phyloP scores from a whole-genome alignment of 768 basidiomycete genomes.

The Kwoniella mangroviensis region DNA sequence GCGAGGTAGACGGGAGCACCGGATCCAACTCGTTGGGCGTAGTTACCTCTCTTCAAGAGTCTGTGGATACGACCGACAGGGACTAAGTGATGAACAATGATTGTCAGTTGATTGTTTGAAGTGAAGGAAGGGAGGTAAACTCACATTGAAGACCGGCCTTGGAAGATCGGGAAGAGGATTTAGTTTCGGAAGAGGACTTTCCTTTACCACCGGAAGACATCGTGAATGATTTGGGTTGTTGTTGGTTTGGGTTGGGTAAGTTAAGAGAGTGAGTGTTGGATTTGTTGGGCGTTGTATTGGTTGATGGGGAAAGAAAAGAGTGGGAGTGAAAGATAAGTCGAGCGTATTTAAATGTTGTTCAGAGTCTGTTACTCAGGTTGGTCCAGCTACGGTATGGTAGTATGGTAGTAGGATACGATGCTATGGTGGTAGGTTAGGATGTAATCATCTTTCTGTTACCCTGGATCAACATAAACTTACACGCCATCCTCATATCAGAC shows the following conservation, averaged over 20 bases:
- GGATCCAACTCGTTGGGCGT: conserved; percentile 79
- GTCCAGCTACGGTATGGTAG: too few species aligned
- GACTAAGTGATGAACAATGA: conserved; percentile 63
- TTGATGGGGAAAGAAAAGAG: conserved; percentile 31
- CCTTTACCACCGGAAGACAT: conserved; percentile 60
- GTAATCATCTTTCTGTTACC: not conserved
- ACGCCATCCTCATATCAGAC: not conserved
- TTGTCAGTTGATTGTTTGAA: conserved; percentile 8
- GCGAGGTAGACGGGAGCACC: conserved; percentile 91
- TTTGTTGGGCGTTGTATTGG: conserved; percentile 23
- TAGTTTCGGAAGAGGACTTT: conserved; percentile 61
- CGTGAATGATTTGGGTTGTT: conserved; percentile 38
- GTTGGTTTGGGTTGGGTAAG: conserved; percentile 33
- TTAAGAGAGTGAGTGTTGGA: conserved; percentile 25
- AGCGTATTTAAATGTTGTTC: conserved; percentile 27
- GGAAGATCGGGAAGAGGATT: conserved; percentile 71
- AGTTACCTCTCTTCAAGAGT: conserved; percentile 85
- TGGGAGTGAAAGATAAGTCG: conserved; percentile 5
- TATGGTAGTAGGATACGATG: not conserved
- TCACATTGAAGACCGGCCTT: conserved; percentile 61
- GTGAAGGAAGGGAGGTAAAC: conserved; percentile 62
- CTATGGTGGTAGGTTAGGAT: not conserved
- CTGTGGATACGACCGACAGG: conserved; percentile 92
- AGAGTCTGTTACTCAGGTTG: not conserved
- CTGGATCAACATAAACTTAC: not conserved